Evolutionary conservation across 345 rosid genomes (phyloP).

Genomic region (Eucalyptus polyanthemos): DNA sequence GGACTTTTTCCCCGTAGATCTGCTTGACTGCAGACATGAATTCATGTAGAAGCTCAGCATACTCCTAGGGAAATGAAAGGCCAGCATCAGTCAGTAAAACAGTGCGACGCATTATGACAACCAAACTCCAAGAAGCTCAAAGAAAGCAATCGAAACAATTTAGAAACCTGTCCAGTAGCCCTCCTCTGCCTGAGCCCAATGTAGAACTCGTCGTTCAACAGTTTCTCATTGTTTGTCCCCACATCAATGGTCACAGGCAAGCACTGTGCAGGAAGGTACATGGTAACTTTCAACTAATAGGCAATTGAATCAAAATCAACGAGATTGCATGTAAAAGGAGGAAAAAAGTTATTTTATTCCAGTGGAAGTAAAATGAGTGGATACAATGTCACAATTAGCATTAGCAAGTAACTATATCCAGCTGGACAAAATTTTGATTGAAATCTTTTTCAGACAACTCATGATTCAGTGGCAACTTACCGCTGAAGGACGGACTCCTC

Average conservation of each 20-base stretch:
- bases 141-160: neutral
- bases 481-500: constrained; percentile 95
- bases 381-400: neutral
- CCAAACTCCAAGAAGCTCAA: neutral
- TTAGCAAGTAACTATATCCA: neutral
- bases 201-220: constrained; percentile 88
- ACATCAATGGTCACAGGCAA: constrained; percentile 96
- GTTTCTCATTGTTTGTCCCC: constrained; percentile 87
- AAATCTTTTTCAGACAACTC: neutral
- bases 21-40: constrained; percentile 96
- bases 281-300: neutral
- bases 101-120: neutral
- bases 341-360: neutral
- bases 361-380: neutral
- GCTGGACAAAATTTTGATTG: neutral
- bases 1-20: constrained; percentile 89
- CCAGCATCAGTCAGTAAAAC: neutral
- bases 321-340: neutral
- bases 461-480: constrained; percentile 31
- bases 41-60: constrained; percentile 83
- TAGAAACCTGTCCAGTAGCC: constrained; percentile 81
- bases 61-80: constrained; percentile 39
- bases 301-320: neutral
- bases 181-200: constrained; percentile 93
- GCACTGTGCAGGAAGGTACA: constrained; percentile 42